Percentiles rank a stretch among this genome's conserved stretches.
These are phyloP conservation scores for Penicillium polonicum DNA, from an alignment of 2,329 filamentous ascomycete genomes.

Conservation along the genomic window DNA sequence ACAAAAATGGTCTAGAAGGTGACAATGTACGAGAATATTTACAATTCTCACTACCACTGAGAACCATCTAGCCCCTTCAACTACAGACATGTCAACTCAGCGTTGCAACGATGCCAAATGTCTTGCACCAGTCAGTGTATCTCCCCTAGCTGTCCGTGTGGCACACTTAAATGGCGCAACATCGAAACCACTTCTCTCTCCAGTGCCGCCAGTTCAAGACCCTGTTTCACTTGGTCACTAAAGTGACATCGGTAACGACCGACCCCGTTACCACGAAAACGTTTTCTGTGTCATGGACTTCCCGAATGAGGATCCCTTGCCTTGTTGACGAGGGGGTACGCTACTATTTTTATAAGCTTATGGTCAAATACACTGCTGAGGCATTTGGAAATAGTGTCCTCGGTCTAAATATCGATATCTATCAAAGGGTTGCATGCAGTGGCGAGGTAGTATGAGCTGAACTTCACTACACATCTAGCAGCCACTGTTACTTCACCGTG, in stretches of 20 bases:
- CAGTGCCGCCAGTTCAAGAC: background rate
- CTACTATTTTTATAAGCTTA: background rate
- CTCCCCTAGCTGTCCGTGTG: background rate
- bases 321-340: background rate
- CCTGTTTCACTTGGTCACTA: background rate
- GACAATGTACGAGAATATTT: background rate
- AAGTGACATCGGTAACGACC: background rate
- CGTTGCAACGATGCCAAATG: constrained; percentile 3
- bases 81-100: background rate
- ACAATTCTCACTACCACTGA: background rate
- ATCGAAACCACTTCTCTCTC: background rate
- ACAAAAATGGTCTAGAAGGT: background rate
- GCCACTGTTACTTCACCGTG: background rate
- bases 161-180: background rate
- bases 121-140: background rate
- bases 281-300: background rate
- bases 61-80: background rate
- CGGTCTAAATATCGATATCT: background rate
- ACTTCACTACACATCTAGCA: background rate
- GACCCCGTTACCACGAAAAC: background rate
- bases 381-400: background rate
- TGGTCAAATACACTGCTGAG: background rate
- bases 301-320: background rate
- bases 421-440: constrained; percentile 8
- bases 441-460: constrained; percentile 5